A percentile compares a stretch with the other conserved stretches of the same genome.
These are phyloP conservation scores for Hymenotorrendiella dingleyae DNA, from an alignment of 2,329 filamentous ascomycete genomes.

Conservation along the genomic window DNA sequence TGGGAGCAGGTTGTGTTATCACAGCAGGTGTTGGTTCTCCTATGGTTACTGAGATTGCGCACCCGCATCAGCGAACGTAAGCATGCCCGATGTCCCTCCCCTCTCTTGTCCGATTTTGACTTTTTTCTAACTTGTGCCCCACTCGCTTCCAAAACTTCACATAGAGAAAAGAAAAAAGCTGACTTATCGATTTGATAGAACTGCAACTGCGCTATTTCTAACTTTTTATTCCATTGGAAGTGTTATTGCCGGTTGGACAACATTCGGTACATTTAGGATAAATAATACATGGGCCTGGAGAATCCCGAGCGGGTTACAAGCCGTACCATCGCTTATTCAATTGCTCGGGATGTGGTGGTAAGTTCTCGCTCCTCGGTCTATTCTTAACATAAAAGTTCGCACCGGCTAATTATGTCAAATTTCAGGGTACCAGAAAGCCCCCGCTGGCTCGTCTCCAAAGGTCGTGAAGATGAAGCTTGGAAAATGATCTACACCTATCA, in stretches of 20 bases:
- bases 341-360: too few relatives aligned
- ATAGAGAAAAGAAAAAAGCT: too few relatives aligned
- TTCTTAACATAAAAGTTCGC: too few relatives aligned
- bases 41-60: conserved; percentile 41
- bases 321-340: conserved; percentile 17
- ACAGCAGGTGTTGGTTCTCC: conserved; percentile 34
- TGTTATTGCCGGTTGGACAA: conserved; percentile 40
- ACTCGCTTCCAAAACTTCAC: too few relatives aligned
- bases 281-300: conserved; percentile 35
- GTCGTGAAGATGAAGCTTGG: conserved; percentile 51
- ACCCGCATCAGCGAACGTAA: conserved; percentile 47
- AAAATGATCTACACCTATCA: conserved; percentile 44
- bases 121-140: too few relatives aligned
- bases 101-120: conserved; percentile 43
- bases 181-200: too few relatives aligned
- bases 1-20: conserved; percentile 36
- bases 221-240: too few relatives aligned
- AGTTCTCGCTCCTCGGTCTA: too few relatives aligned
- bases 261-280: conserved; percentile 39
- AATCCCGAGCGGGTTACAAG: conserved; percentile 37
- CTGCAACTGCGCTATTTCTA: too few relatives aligned
- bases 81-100: conserved; percentile 49
- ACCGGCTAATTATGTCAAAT: too few relatives aligned
- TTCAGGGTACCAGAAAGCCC: conserved; percentile 48
- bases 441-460: conserved; percentile 50